Evolutionary conservation across 2,329 filamentous ascomycete genomes (phyloP).

Genomic region (Exophiala aquamarina): DNA sequence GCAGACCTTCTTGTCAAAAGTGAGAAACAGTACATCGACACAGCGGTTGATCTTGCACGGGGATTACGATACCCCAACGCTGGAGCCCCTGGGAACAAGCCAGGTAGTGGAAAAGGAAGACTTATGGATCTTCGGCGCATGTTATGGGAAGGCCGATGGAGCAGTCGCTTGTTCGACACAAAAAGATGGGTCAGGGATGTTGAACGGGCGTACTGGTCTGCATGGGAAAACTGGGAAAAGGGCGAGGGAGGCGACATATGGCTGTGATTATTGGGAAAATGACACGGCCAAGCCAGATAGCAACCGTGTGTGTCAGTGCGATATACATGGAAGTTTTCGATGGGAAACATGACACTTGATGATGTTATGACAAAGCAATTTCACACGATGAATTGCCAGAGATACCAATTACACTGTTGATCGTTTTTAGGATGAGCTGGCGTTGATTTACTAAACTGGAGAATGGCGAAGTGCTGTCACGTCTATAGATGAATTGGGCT

Average conservation of each 20-base stretch:
- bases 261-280: slow-evolving; percentile 55
- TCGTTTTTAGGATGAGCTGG: no score
- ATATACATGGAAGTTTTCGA: no score
- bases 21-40: slow-evolving; percentile 82
- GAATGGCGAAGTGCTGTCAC: no score
- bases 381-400: no score
- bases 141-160: slow-evolving; percentile 81
- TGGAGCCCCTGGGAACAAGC: slow-evolving; percentile 32
- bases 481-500: no score
- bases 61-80: slow-evolving; percentile 59
- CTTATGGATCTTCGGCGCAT: slow-evolving; percentile 76
- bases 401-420: no score
- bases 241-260: slow-evolving; percentile 93
- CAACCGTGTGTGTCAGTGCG: no score
- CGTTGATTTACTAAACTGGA: no score
- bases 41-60: slow-evolving; percentile 67
- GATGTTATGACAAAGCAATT: no score
- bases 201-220: slow-evolving; percentile 82
- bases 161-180: slow-evolving; percentile 87
- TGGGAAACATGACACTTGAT: no score
- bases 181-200: slow-evolving; percentile 86
- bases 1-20: slow-evolving; percentile 72
- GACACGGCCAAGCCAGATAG: no score
- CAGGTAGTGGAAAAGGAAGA: slow-evolving; percentile 54
- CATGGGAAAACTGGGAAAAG: slow-evolving; percentile 83